phyloP scores from a whole-genome alignment of 306 rosid species.

The Inga laurina region DNA sequence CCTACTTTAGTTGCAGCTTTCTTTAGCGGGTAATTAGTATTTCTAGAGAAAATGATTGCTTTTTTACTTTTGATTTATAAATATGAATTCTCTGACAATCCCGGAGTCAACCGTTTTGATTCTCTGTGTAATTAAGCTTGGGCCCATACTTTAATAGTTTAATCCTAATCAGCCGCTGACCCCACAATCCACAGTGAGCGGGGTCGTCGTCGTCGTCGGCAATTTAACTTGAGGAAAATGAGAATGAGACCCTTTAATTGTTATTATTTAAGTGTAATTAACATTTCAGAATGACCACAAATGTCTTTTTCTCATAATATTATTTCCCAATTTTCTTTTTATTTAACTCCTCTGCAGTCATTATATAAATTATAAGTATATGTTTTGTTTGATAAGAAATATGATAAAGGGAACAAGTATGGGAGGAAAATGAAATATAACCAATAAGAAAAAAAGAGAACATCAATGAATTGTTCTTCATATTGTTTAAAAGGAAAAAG shows the following conservation, averaged over 20 bases:
- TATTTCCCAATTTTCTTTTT: too few relatives aligned
- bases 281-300: too few relatives aligned
- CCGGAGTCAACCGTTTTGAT: constrained; percentile 22
- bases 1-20: background rate
- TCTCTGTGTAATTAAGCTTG: constrained; percentile 16
- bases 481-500: background rate
- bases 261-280: background rate
- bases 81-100: constrained; percentile 11
- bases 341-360: background rate
- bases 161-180: background rate
- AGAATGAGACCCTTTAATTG: background rate
- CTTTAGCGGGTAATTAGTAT: constrained; percentile 7
- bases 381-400: background rate
- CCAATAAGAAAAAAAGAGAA: background rate
- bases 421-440: background rate
- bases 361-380: too few relatives aligned
- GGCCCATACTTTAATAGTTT: constrained; percentile 11
- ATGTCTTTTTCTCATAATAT: background rate
- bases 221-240: too few relatives aligned
- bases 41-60: constrained; percentile 14
- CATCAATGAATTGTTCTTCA: background rate
- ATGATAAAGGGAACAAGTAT: background rate
- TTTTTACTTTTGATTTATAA: background rate
- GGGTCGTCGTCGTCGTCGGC: background rate
- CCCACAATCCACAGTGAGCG: background rate